Evolutionary conservation across 192 early-diverging fungal species (phyloP).

Genomic region (Backusella morwellensis): DNA sequence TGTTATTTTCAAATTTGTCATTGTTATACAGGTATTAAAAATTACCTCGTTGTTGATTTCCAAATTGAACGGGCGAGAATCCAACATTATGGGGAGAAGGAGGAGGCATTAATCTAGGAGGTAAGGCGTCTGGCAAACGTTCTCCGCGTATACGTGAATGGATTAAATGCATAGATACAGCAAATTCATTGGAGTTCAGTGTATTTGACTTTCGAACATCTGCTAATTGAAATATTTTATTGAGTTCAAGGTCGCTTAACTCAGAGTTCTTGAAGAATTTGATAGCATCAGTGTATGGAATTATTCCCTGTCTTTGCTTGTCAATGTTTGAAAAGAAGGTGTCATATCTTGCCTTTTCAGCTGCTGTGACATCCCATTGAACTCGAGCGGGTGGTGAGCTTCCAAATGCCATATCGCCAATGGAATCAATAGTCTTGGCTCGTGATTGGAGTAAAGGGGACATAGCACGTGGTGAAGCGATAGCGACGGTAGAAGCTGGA

Average conservation of each 20-base stretch:
- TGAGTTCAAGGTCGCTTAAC: constrained; percentile 30
- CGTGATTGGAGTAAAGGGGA: constrained; percentile 17
- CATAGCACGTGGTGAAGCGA: constrained; percentile 2
- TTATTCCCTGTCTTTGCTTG: constrained; percentile 50
- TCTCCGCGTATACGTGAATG: constrained; percentile 52
- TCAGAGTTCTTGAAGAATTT: constrained; percentile 40
- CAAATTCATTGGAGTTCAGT: constrained; percentile 72
- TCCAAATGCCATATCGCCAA: constrained; percentile 17
- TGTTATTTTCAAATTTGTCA: not conserved
- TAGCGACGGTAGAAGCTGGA: constrained; percentile 21
- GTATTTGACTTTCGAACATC: constrained; percentile 61
- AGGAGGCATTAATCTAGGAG: constrained; percentile 60
- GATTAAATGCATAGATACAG: constrained; percentile 79
- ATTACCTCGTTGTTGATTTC: constrained; percentile 8
- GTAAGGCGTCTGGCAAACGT: constrained; percentile 53
- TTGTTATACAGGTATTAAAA: not conserved
- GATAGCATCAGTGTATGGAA: constrained; percentile 51
- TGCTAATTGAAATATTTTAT: constrained; percentile 56
- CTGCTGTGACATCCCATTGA: constrained; percentile 71
- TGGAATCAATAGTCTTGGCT: constrained; percentile 22
- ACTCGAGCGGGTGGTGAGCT: not conserved
- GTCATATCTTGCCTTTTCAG: constrained; percentile 74
- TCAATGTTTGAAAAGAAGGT: constrained; percentile 78
- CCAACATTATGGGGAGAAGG: constrained; percentile 27
- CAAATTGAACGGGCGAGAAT: not conserved